Percentiles rank a stretch among this genome's conserved stretches.
These are phyloP conservation scores for Nymphaea colorata DNA, from an alignment of 164 flowering plant genomes.

Conservation along the genomic window DNA sequence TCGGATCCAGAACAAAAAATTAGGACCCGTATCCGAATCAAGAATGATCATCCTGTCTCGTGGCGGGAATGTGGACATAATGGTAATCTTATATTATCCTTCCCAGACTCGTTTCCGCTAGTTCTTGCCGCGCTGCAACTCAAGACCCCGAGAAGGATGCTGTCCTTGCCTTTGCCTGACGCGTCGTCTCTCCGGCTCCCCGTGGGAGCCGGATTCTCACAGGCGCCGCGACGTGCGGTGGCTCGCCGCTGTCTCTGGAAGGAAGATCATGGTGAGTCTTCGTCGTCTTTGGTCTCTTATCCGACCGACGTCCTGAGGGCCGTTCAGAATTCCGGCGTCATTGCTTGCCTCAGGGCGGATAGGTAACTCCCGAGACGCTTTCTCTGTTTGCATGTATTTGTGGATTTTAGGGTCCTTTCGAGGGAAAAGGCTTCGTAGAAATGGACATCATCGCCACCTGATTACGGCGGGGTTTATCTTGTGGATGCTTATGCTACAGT, in stretches of 20 bases:
- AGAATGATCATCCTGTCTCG: too few relatives aligned
- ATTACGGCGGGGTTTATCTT: background rate
- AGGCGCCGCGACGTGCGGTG: background rate
- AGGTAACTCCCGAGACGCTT: slow-evolving; percentile 16
- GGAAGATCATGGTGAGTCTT: background rate
- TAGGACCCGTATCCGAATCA: too few relatives aligned
- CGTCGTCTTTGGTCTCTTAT: slow-evolving; percentile 5
- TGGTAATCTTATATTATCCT: too few relatives aligned
- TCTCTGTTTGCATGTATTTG: background rate
- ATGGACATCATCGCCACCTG: background rate
- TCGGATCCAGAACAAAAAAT: too few relatives aligned
- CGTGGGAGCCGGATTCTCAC: background rate
- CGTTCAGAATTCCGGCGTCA: slow-evolving; percentile 40
- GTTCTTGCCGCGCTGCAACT: background rate
- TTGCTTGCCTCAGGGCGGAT: slow-evolving; percentile 61
- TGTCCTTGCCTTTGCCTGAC: background rate
- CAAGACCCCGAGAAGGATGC: background rate
- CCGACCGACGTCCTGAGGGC: slow-evolving; percentile 14
- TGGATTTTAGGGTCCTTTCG: background rate
- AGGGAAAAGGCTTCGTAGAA: too few relatives aligned
- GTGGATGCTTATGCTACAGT: background rate
- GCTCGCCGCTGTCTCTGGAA: background rate
- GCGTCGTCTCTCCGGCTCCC: background rate
- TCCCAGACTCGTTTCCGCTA: too few relatives aligned
- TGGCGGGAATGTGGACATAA: too few relatives aligned